These are phyloP conservation scores for Nannochloropsis oceanica DNA, from an alignment of 108 stramenopile genomes.

Conservation along the genomic window DNA sequence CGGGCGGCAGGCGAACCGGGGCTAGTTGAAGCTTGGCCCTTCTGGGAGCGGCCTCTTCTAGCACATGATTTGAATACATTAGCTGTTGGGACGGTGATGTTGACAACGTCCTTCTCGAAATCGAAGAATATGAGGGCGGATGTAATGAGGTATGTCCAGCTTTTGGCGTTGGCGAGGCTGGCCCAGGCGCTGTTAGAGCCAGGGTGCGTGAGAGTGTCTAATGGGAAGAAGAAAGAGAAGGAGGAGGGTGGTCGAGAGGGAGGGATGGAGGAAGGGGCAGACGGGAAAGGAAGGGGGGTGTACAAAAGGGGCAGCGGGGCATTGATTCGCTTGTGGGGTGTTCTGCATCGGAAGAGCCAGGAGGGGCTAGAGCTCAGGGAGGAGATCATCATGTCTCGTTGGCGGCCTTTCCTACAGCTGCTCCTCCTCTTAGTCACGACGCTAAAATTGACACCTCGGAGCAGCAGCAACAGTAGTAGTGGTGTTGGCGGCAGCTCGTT, in stretches of 20 bases:
- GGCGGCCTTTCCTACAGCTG: background rate
- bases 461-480: too few relatives aligned
- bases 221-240: background rate
- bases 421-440: background rate
- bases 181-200: background rate
- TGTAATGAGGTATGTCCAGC: background rate
- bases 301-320: too few relatives aligned
- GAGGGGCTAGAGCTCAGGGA: background rate
- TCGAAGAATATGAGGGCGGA: background rate
- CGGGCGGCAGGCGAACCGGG: background rate
- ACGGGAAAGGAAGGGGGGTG: background rate
- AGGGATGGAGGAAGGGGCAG: background rate
- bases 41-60: background rate
- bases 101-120: background rate
- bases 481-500: background rate
- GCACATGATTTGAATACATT: background rate
- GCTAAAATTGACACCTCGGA: background rate
- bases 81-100: background rate
- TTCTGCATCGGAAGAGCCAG: background rate
- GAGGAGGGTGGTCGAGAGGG: background rate
- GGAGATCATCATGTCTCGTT: background rate
- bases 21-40: background rate
- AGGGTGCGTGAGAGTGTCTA: background rate
- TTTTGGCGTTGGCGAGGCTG: background rate
- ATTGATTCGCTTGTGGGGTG: background rate